Conservation (phyloP, 352 stramenopile genomes). For the Pythium biforme region DNA sequence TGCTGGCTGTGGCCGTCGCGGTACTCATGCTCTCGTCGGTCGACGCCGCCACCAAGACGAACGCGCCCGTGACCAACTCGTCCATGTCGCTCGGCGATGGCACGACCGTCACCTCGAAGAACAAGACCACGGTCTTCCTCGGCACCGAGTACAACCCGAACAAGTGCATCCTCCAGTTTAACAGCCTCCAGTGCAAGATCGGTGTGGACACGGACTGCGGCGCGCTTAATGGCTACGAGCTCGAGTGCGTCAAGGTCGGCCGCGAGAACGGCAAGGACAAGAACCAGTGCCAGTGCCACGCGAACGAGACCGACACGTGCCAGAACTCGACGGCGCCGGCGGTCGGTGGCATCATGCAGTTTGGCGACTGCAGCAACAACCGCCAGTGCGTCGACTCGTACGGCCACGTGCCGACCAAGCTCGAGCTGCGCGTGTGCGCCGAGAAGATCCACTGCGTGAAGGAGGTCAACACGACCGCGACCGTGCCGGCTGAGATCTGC, state of each 20-base stretch:
- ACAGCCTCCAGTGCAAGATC: constrained; percentile 51
- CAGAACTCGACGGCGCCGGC: constrained; percentile 46
- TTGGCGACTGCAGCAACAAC: constrained; percentile 58
- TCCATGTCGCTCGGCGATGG: constrained; percentile 62
- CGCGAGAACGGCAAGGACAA: constrained; percentile 64
- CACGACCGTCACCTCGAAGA: constrained; percentile 48
- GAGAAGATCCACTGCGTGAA: constrained; percentile 74
- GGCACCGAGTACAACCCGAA: constrained; percentile 69
- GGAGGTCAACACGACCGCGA: constrained; percentile 65
- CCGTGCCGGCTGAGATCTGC: constrained; percentile 60
- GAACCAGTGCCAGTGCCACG: constrained; percentile 58
- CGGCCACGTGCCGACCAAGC: constrained; percentile 48
- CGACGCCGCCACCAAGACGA: constrained; percentile 9
- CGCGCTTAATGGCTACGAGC: constrained; percentile 64
- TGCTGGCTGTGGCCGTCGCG: constrained; percentile 17
- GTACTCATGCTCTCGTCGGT: background rate
- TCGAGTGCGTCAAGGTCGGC: constrained; percentile 64
- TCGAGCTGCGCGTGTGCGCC: constrained; percentile 56
- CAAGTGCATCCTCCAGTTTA: constrained; percentile 70
- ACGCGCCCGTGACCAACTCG: constrained; percentile 14
- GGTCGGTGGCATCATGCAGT: constrained; percentile 48
- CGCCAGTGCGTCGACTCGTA: constrained; percentile 59
- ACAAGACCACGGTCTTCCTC: constrained; percentile 52
- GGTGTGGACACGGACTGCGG: constrained; percentile 42
- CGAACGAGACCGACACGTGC: constrained; percentile 42